Evolutionary conservation across 106 monocot species (phyloP), one percentile per base, ranked within the genome.

Genomic region (Platanthera zijinensis): DNA sequence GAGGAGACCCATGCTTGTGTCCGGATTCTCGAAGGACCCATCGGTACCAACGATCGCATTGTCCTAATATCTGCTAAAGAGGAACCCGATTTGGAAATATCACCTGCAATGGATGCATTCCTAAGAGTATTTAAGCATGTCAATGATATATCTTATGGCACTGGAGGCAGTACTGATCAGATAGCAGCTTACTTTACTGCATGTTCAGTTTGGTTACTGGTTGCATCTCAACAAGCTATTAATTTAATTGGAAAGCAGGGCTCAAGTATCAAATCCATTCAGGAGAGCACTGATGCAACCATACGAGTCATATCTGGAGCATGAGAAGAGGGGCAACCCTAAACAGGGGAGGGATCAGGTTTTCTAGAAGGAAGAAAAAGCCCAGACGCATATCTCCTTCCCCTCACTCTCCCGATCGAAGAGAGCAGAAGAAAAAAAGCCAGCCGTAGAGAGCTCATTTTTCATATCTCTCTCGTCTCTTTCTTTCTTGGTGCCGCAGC

Each of bases 161-260:
- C 82, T 17, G 75, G 67, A 48, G 87, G 83, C 62, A 75, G 62
- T 64, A 45, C 81, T 45, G 80, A 72, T 51, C 52, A 67, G 57
- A 7, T 5, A 19, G 54, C 51, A 66, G 21, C 80, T 17, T 73
- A 74, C 39, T 66, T 28, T 32, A 32, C 57, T 6, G 21, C 80
- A 46, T 45, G 86, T 69, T 85, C 88, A 6, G 78, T 86, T 50
- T 84, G 87, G n/a, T 77, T 96, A 32, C 83, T 96, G 80, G 85
- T 93, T 10, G 78, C 90, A 70, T 82, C 88, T 39, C 50, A 84
- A 0, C 96, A 96, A 82, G 92, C 93, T 13, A 86, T 90, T 46
- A 90, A 80, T 78, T 84, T 96, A 73, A 96, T 96, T 57, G 96
- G 96, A 59, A 96, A 93, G 75, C 90, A 90, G 71, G 96, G 96